Conservation (phyloP, 192 early-diverging fungal genomes). For the Gaertneriomyces sp. region DNA sequence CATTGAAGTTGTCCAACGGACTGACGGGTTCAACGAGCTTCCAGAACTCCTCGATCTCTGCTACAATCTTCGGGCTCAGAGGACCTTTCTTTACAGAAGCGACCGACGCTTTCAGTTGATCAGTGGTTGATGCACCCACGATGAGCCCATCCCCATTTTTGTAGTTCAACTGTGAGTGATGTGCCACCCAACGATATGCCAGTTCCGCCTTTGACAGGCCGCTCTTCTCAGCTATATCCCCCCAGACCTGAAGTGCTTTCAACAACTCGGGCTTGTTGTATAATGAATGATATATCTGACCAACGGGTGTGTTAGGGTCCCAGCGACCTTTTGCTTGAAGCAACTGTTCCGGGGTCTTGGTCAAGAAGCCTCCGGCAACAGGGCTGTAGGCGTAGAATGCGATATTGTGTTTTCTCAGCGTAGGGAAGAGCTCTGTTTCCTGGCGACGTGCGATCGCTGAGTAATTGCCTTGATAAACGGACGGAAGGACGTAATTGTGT, state of each 20-base stretch:
- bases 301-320: slow-evolving; percentile 10
- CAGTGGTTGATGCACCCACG: slow-evolving; percentile 5
- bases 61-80: not conserved
- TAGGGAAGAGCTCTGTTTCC: slow-evolving; percentile 23
- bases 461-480: slow-evolving; percentile 31
- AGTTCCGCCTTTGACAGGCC: slow-evolving; percentile 22
- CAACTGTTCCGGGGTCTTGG: slow-evolving; percentile 17
- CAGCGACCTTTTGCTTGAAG: slow-evolving; percentile 6
- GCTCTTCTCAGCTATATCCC: not conserved
- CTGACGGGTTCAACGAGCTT: slow-evolving; percentile 5
- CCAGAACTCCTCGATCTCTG: slow-evolving; percentile 13
- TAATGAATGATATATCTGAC: slow-evolving; percentile 5
- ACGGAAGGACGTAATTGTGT: slow-evolving; percentile 17
- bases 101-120: slow-evolving; percentile 11
- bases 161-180: slow-evolving; percentile 9
- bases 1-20: slow-evolving; percentile 15
- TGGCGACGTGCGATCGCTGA: not conserved
- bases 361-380: slow-evolving; percentile 23
- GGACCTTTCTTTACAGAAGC: slow-evolving; percentile 17
- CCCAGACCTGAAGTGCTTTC: slow-evolving; percentile 10
- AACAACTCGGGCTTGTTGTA: slow-evolving; percentile 19
- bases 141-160: slow-evolving; percentile 8
- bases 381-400: slow-evolving; percentile 26
- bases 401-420: slow-evolving; percentile 20
- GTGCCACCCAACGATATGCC: slow-evolving; percentile 21